Evolutionary conservation across 2,329 filamentous ascomycete species (phyloP).

Genomic region (Trichoderma polysporum): DNA sequence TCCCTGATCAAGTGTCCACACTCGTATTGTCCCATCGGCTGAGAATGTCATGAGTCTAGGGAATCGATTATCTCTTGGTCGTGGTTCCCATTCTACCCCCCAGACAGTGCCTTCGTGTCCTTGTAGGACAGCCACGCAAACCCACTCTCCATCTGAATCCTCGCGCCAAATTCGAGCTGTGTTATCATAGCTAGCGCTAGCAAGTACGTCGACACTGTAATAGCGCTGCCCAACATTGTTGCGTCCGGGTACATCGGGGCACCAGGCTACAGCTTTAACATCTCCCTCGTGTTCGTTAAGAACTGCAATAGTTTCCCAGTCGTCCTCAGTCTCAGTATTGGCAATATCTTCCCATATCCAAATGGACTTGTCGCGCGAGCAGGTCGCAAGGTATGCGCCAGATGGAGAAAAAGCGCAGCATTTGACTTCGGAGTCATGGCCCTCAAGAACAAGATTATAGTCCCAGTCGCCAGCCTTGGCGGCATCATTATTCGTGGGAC

Average conservation of each 20-base stretch:
- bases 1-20: constrained; percentile 70
- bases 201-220: constrained; percentile 70
- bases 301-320: constrained; percentile 95
- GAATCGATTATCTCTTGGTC: constrained; percentile 43
- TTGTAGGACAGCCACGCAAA: constrained; percentile 76
- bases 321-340: constrained; percentile 73
- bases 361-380: constrained; percentile 86
- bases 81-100: constrained; percentile 72
- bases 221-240: constrained; percentile 39
- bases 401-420: constrained; percentile 70
- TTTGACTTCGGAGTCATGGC: constrained; percentile 94
- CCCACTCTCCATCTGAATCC: constrained; percentile 88
- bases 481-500: constrained; percentile 14
- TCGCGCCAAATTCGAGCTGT: constrained; percentile 86
- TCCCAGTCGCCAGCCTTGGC: constrained; percentile 69
- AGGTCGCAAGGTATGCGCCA: constrained; percentile 81
- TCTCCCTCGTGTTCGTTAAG: constrained; percentile 93
- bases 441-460: constrained; percentile 87
- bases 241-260: constrained; percentile 63
- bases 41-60: constrained; percentile 77
- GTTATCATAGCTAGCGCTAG: constrained; percentile 92
- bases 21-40: constrained; percentile 73
- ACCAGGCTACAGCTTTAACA: constrained; percentile 93
- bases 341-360: constrained; percentile 98
- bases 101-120: constrained; percentile 87